A percentile compares a stretch with the other conserved stretches of the same genome.
These are phyloP conservation scores for Mucor saturninus DNA, from an alignment of 371 early-diverging fungal species.

Conservation along the genomic window DNA sequence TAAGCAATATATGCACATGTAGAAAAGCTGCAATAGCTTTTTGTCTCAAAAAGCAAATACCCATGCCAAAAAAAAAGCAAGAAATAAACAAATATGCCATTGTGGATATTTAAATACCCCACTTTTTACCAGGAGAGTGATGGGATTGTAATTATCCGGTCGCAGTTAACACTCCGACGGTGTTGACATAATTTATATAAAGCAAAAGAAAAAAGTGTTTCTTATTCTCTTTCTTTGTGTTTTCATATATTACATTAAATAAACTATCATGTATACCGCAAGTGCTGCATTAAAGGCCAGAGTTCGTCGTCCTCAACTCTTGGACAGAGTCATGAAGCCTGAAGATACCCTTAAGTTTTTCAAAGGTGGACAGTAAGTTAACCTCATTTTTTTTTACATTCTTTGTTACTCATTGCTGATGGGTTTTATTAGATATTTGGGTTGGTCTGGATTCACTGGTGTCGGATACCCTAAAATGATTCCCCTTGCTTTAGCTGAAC, in stretches of 20 bases:
- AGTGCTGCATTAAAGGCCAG: conserved; percentile 54
- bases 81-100: neutral
- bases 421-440: conserved; percentile 30
- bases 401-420: no score
- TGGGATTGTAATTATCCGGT: neutral
- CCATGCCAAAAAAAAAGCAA: neutral
- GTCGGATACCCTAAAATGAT: conserved; percentile 62
- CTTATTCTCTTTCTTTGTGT: conserved; percentile 14
- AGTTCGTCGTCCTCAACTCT: conserved; percentile 54
- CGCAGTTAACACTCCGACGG: neutral
- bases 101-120: conserved; percentile 1
- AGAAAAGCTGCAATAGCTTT: no score
- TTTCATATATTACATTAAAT: neutral
- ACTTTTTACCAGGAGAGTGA: neutral
- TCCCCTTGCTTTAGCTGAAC: conserved; percentile 54
- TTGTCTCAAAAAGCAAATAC: no score
- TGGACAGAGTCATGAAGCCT: conserved; percentile 52
- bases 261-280: conserved; percentile 38
- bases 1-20: no score
- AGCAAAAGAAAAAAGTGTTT: conserved; percentile 7
- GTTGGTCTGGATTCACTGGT: conserved; percentile 61
- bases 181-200: conserved; percentile 6
- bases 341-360: conserved; percentile 55
- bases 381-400: neutral
- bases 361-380: conserved; percentile 54